A percentile compares a stretch with the other conserved stretches of the same genome.
Evolutionary conservation across 2,329 filamentous ascomycete genomes (phyloP).

Genomic region (Myrmaecium sp.): DNA sequence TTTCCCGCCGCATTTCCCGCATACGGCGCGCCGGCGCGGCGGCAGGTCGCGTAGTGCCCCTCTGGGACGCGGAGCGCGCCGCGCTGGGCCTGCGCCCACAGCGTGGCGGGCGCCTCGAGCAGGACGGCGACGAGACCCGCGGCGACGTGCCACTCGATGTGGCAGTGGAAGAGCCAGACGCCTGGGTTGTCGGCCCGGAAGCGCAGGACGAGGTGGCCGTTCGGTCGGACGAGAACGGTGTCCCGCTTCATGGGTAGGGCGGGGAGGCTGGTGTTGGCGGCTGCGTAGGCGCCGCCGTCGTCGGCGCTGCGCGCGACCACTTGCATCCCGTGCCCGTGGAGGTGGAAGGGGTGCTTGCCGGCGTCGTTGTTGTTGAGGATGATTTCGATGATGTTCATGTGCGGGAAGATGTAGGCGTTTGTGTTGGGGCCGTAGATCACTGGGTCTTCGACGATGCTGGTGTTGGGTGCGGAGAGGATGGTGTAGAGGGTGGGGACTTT

Average conservation of each 20-base stretch:
- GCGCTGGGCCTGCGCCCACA: constrained; percentile 39
- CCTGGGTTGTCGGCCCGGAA: constrained; percentile 38
- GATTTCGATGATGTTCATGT: constrained; percentile 52
- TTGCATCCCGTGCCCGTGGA: constrained; percentile 38
- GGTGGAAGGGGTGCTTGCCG: constrained; percentile 55
- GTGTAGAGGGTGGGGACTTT: constrained; percentile 72
- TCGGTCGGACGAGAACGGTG: constrained; percentile 35
- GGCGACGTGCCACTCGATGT: constrained; percentile 28
- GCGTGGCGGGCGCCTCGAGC: constrained; percentile 33
- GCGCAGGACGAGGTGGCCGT: constrained; percentile 37
- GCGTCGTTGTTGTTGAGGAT: constrained; percentile 61
- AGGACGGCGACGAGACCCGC: constrained; percentile 35
- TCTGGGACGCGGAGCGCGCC: constrained; percentile 41
- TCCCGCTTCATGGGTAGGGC: constrained; percentile 33
- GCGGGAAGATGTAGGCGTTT: constrained; percentile 45
- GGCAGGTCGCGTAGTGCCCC: constrained; percentile 44
- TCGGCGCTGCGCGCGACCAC: constrained; percentile 16
- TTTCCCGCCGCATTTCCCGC: constrained; percentile 63
- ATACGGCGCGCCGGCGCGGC: constrained; percentile 31
- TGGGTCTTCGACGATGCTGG: no score
- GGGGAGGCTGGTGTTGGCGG: constrained; percentile 20
- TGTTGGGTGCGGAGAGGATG: constrained; percentile 38
- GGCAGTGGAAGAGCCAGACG: constrained; percentile 11
- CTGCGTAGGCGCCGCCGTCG: constrained; percentile 15
- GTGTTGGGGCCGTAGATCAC: constrained; percentile 34